Evolutionary conservation across 352 stramenopile genomes (phyloP).

Genomic region (Phytopythium boreale): DNA sequence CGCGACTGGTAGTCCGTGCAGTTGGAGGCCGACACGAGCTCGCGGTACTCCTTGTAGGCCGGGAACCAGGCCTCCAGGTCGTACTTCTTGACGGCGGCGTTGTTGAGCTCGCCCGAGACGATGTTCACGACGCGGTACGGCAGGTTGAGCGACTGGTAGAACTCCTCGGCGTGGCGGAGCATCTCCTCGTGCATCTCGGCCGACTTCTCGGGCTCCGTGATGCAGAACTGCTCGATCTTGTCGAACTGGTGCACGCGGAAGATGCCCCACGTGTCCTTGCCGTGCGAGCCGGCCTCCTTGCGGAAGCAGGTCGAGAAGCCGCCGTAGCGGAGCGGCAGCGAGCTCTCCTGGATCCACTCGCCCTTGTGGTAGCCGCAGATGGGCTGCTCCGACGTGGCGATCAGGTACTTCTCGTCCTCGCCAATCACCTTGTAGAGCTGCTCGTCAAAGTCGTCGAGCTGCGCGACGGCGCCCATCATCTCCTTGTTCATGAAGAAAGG

Average conservation of each 20-base stretch:
- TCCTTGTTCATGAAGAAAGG: constrained; percentile 99
- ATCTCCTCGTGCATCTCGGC: constrained; percentile 92
- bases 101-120: constrained; percentile 97
- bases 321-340: constrained; percentile 84
- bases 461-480: constrained; percentile 96
- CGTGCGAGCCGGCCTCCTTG: constrained; percentile 98
- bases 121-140: constrained; percentile 99
- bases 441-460: constrained; percentile 99
- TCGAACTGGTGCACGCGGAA: constrained; percentile 99
- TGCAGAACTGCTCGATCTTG: constrained; percentile 99
- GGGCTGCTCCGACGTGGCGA: constrained; percentile 99
- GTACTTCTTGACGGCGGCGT: constrained; percentile 99
- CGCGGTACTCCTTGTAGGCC: constrained; percentile 97
- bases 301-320: constrained; percentile 99
- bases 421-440: constrained; percentile 99
- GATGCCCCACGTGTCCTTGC: constrained; percentile 99
- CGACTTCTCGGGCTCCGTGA: constrained; percentile 94
- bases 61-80: constrained; percentile 99
- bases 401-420: constrained; percentile 99
- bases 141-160: constrained; percentile 97
- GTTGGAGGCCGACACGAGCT: constrained; percentile 99
- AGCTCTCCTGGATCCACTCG: constrained; percentile 86
- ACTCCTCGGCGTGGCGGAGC: constrained; percentile 93
- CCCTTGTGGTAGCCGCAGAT: constrained; percentile 99
- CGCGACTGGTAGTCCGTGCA: constrained; percentile 98